phyloP scores from a whole-genome alignment of 2,329 filamentous ascomycete species.

The Fusarium tricinctum region DNA sequence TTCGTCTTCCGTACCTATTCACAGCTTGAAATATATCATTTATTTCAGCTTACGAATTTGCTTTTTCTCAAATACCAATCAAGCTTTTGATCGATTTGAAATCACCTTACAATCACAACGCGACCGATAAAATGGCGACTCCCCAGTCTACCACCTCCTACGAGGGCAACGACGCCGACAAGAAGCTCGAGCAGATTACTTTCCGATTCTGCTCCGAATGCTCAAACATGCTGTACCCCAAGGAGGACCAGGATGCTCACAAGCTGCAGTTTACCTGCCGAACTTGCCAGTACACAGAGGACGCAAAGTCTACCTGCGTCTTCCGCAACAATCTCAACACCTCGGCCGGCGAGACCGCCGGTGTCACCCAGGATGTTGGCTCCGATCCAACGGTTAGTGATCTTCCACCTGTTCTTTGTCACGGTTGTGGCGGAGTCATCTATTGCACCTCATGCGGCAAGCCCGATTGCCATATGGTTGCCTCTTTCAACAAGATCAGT shows the following conservation, averaged over 20 bases:
- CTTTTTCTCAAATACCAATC: slow-evolving; percentile 15
- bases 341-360: slow-evolving; percentile 92
- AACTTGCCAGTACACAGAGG: slow-evolving; percentile 92
- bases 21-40: slow-evolving; percentile 28
- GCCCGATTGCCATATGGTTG: slow-evolving; percentile 45
- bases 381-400: slow-evolving; percentile 98
- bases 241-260: slow-evolving; percentile 88
- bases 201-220: slow-evolving; percentile 99
- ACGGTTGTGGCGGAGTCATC: slow-evolving; percentile 62
- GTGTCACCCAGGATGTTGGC: slow-evolving; percentile 96
- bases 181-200: slow-evolving; percentile 82
- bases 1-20: slow-evolving; percentile 11
- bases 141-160: slow-evolving; percentile 65
- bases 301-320: slow-evolving; percentile 88
- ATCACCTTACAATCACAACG: slow-evolving; percentile 19
- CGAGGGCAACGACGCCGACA: slow-evolving; percentile 60
- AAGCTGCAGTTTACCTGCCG: slow-evolving; percentile 95
- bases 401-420: slow-evolving; percentile 60
- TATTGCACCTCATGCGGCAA: slow-evolving; percentile 59
- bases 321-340: slow-evolving; percentile 96
- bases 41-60: slow-evolving; percentile 25
- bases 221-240: slow-evolving; percentile 97
- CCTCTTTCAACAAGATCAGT: slow-evolving; percentile 35
- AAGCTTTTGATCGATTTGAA: slow-evolving; percentile 22
- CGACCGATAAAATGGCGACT: slow-evolving; percentile 65